A percentile compares a stretch with the other conserved stretches of the same genome.
Evolutionary conservation across 768 basidiomycete genomes (phyloP).

Genomic region (Lepiota subincarnata): DNA sequence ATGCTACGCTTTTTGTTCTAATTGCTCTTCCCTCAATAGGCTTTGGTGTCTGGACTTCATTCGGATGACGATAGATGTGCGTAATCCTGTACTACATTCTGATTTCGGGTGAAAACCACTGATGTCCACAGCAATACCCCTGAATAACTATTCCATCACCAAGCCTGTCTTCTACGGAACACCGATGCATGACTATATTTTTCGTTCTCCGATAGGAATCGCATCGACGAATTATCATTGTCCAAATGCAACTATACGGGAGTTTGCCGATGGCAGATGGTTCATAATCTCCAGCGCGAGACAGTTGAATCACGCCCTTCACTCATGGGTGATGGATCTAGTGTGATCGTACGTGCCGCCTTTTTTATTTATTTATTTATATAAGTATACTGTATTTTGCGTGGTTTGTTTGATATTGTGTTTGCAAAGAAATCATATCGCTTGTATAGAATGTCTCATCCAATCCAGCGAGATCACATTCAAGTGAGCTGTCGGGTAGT

Average conservation of each 20-base stretch:
- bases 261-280: constrained; percentile 40
- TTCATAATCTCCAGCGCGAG: constrained; percentile 24
- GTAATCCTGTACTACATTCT: constrained; percentile 2
- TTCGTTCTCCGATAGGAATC: constrained; percentile 23
- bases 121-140: constrained; percentile 19
- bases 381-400: no score
- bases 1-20: not conserved
- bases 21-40: constrained; percentile 10
- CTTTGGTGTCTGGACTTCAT: constrained; percentile 23
- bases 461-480: no score
- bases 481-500: no score
- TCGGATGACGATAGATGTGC: constrained; percentile 34
- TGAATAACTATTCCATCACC: constrained; percentile 26
- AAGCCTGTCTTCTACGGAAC: constrained; percentile 39
- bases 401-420: no score
- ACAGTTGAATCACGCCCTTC: constrained; percentile 22
- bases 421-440: no score
- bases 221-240: constrained; percentile 23
- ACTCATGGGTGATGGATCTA: constrained; percentile 31
- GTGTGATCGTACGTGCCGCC: not conserved
- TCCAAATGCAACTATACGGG: constrained; percentile 27
- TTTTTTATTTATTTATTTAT: no score
- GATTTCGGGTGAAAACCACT: not conserved
- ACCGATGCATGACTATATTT: constrained; percentile 33
- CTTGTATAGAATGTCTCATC: no score